Conservation (phyloP, 1,284 basidiomycete genomes). For the Puccinia triticina region DNA sequence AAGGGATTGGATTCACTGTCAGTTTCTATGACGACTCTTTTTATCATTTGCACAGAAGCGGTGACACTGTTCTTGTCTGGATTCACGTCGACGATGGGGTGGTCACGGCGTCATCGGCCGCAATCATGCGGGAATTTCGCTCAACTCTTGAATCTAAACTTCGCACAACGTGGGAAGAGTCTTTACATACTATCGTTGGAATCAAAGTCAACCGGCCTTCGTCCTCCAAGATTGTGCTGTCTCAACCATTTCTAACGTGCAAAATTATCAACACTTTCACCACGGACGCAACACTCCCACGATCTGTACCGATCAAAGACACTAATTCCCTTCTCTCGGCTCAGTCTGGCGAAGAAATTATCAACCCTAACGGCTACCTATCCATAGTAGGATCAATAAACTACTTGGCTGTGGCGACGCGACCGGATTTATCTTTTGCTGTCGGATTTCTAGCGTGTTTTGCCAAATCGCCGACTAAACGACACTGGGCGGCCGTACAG, state of each 20-base stretch:
- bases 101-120: background rate
- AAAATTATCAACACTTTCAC: constrained; percentile 20
- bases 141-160: background rate
- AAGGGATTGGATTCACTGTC: background rate
- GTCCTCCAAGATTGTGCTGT: background rate
- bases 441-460: constrained; percentile 15
- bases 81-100: constrained; percentile 30
- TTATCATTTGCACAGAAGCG: background rate
- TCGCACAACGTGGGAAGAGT: background rate
- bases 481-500: constrained; percentile 18
- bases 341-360: background rate
- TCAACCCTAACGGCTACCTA: constrained; percentile 5
- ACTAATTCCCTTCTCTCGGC: background rate
- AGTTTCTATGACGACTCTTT: constrained; percentile 22
- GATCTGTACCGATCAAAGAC: background rate
- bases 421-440: constrained; percentile 9
- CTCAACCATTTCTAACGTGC: background rate
- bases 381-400: constrained; percentile 23
- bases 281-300: background rate
- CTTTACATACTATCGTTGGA: constrained; percentile 1
- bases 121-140: background rate
- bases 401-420: constrained; percentile 12
- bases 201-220: background rate
- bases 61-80: constrained; percentile 7
- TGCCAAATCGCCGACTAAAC: background rate